These are phyloP conservation scores for Anisodus tanguticus DNA, from an alignment of 257 asterid genomes.

Conservation along the genomic window DNA sequence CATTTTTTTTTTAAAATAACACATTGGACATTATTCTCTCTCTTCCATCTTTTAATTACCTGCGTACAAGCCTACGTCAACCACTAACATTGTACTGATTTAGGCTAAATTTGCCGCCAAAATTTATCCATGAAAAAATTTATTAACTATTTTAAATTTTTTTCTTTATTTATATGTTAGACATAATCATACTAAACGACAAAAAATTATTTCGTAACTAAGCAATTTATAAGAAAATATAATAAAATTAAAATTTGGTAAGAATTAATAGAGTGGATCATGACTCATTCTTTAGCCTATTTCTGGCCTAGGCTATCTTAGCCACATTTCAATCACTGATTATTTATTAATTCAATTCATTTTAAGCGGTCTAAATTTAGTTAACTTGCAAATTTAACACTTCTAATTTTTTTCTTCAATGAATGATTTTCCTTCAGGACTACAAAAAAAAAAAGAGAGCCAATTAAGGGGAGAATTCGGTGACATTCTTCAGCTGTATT, in stretches of 20 bases:
- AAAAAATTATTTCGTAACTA: neutral
- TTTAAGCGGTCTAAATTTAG: too few species aligned
- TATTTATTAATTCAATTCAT: too few species aligned
- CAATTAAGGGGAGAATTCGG: neutral
- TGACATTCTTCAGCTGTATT: neutral
- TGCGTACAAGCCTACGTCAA: constrained; percentile 27
- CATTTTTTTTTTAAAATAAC: too few species aligned
- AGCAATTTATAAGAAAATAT: neutral
- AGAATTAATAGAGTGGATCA: too few species aligned
- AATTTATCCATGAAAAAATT: too few species aligned
- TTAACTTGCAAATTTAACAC: too few species aligned
- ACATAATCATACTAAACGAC: neutral
- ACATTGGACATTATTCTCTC: neutral
- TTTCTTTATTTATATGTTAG: neutral
- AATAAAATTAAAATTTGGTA: too few species aligned
- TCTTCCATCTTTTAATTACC: neutral
- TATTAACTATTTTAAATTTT: too few species aligned
- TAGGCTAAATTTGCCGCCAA: too few species aligned
- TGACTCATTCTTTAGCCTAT: too few species aligned
- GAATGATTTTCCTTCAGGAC: neutral
- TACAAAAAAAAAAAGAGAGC: neutral
- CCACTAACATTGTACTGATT: neutral
- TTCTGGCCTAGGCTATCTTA: too few species aligned
- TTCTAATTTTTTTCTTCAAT: neutral
- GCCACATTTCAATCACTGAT: too few species aligned